Conservation (phyloP, 306 rosid genomes). For the Prunus padus region DNA sequence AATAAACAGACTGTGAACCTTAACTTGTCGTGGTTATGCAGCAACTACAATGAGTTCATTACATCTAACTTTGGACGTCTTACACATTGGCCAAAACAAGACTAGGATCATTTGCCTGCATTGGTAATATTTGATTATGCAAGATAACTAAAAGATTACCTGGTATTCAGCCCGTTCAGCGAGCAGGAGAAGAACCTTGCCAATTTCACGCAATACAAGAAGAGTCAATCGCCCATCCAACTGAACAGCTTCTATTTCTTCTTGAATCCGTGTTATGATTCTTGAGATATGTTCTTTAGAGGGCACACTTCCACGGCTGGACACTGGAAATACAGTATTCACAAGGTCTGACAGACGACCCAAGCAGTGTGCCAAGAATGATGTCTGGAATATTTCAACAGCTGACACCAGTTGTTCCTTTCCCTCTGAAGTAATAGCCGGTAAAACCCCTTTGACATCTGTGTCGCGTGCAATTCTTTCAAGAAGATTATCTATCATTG, state of each 20-base stretch:
- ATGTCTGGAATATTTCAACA: constrained; percentile 85
- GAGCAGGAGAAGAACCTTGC: constrained; percentile 84
- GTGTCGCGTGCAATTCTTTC: constrained; percentile 94
- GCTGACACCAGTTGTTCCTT: constrained; percentile 78
- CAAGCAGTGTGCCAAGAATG: constrained; percentile 87
- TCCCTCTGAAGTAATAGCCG: constrained; percentile 79
- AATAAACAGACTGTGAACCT: neutral
- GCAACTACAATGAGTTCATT: neutral
- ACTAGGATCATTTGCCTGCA: neutral
- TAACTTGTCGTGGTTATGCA: neutral
- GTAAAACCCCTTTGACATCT: constrained; percentile 88
- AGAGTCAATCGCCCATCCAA: constrained; percentile 90
- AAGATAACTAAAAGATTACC: constrained; percentile 42
- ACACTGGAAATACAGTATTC: constrained; percentile 83
- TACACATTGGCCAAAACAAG: neutral
- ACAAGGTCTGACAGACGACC: constrained; percentile 95
- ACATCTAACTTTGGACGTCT: neutral
- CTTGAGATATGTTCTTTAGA: constrained; percentile 86
- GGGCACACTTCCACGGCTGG: constrained; percentile 96
- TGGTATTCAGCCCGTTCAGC: constrained; percentile 88
- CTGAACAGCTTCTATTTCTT: constrained; percentile 96
- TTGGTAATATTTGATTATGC: neutral
- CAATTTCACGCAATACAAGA: constrained; percentile 93
- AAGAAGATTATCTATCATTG: constrained; percentile 91
- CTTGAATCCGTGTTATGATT: constrained; percentile 79